These are phyloP conservation scores for Eutrema heterophyllum DNA, from an alignment of 345 rosid genomes.

Conservation along the genomic window DNA sequence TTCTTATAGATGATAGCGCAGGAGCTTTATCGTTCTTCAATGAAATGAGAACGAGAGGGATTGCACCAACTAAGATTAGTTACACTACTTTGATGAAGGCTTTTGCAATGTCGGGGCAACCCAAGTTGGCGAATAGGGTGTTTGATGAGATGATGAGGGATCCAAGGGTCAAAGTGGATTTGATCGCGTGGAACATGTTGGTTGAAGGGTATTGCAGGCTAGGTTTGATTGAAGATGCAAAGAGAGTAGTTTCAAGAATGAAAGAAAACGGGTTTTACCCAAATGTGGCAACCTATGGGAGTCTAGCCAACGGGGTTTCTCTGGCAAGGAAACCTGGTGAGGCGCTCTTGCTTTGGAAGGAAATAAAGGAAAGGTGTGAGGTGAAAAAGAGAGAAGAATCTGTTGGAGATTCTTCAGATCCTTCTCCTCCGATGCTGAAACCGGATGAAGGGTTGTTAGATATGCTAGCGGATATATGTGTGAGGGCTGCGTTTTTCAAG, in stretches of 20 bases:
- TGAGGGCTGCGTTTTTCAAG: conserved; percentile 83
- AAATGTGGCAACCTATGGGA: conserved; percentile 77
- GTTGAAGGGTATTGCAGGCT: conserved; percentile 76
- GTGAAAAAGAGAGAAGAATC: conserved; percentile 31
- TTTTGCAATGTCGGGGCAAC: conserved; percentile 81
- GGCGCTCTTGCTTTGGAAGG: conserved; percentile 90
- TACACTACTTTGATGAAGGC: conserved; percentile 98
- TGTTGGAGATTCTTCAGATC: conserved; percentile 27
- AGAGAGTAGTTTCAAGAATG: conserved; percentile 60
- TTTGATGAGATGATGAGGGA: conserved; percentile 86
- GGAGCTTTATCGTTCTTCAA: conserved; percentile 81
- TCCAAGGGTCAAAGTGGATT: conserved; percentile 73
- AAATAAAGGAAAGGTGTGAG: conserved; percentile 62
- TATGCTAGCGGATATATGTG: conserved; percentile 77
- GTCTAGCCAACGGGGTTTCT: conserved; percentile 76
- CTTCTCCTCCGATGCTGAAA: conserved; percentile 44
- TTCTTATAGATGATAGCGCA: conserved; percentile 75
- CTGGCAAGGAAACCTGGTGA: conserved; percentile 95
- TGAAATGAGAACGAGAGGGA: conserved; percentile 75
- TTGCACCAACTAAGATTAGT: conserved; percentile 83
- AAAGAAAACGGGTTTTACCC: conserved; percentile 67
- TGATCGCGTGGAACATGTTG: conserved; percentile 90
- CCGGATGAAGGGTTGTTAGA: conserved; percentile 76
- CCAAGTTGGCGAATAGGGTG: conserved; percentile 77
- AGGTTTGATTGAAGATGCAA: conserved; percentile 80